Evolutionary conservation across 768 basidiomycete genomes (phyloP).

Genomic region (Neoboletus magnificus): DNA sequence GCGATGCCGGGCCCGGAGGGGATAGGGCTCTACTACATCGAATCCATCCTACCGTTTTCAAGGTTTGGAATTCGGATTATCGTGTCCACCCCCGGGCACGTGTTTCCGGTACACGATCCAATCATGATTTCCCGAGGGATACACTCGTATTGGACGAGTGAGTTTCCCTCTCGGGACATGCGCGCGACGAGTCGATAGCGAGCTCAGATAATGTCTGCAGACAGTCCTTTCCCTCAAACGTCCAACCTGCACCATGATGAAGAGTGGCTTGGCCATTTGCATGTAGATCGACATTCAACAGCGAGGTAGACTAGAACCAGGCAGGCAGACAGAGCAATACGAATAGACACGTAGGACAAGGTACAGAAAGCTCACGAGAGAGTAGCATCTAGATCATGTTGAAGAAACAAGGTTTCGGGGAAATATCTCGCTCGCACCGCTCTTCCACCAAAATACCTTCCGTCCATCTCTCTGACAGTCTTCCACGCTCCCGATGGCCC

Average conservation of each 20-base stretch:
- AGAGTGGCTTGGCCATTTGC: background rate
- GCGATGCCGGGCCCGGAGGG: too few species aligned
- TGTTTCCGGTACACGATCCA: background rate
- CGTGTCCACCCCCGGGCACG: too few species aligned
- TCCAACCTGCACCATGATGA: background rate
- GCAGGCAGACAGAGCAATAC: background rate
- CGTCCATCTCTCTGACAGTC: conserved; percentile 90
- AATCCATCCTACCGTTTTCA: too few species aligned
- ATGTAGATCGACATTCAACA: background rate
- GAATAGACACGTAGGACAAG: background rate
- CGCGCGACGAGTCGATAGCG: background rate
- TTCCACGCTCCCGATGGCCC: conserved; percentile 96
- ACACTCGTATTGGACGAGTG: too few species aligned
- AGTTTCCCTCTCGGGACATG: background rate
- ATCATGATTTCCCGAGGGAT: too few species aligned
- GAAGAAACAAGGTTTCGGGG: conserved; percentile 54
- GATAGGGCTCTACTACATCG: too few species aligned
- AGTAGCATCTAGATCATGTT: conserved; percentile 47
- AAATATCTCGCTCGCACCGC: conserved; percentile 82
- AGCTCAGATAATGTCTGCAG: background rate
- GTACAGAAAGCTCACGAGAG: conserved; percentile 13
- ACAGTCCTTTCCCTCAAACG: background rate
- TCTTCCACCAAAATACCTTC: conserved; percentile 87
- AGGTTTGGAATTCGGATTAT: too few species aligned
- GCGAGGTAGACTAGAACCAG: background rate